Conservation (phyloP, 441 rosid species). For the Melastoma candidum region DNA sequence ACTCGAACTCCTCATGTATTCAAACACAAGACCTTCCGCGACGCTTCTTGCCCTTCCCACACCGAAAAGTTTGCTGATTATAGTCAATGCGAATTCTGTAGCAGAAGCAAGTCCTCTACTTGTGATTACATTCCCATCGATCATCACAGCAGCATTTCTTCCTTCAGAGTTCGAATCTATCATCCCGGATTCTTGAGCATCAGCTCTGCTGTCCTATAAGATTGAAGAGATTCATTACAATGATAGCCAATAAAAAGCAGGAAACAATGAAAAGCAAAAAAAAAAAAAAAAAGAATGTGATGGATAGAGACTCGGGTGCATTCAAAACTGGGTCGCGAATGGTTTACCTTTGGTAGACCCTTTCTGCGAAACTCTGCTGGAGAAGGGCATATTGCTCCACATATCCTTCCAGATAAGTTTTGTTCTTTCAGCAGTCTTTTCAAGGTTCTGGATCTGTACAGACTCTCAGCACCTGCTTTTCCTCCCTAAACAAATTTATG, state of each 20-base stretch:
- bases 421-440: constrained; percentile 83
- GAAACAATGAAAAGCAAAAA: too few relatives aligned
- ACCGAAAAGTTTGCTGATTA: constrained; percentile 76
- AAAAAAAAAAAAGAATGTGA: neutral
- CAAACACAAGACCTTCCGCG: constrained; percentile 82
- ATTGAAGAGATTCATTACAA: neutral
- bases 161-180: constrained; percentile 22
- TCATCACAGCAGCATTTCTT: constrained; percentile 52
- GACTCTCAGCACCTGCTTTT: constrained; percentile 38
- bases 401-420: constrained; percentile 46
- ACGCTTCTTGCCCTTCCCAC: constrained; percentile 71
- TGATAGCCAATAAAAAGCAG: too few relatives aligned
- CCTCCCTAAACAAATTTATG: constrained; percentile 48
- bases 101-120: constrained; percentile 60
- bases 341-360: constrained; percentile 60
- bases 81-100: constrained; percentile 61
- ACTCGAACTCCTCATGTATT: constrained; percentile 38
- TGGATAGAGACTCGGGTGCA: neutral
- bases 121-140: constrained; percentile 82
- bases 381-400: constrained; percentile 75
- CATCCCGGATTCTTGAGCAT: constrained; percentile 41
- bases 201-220: constrained; percentile 50
- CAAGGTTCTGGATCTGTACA: constrained; percentile 59
- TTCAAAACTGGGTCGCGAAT: neutral
- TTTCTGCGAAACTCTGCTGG: constrained; percentile 42